Percentiles rank a stretch among this genome's conserved stretches.
These are phyloP conservation scores for Saccharum spontaneum DNA, from an alignment of 176 grass and related monocot genomes.

Conservation along the genomic window DNA sequence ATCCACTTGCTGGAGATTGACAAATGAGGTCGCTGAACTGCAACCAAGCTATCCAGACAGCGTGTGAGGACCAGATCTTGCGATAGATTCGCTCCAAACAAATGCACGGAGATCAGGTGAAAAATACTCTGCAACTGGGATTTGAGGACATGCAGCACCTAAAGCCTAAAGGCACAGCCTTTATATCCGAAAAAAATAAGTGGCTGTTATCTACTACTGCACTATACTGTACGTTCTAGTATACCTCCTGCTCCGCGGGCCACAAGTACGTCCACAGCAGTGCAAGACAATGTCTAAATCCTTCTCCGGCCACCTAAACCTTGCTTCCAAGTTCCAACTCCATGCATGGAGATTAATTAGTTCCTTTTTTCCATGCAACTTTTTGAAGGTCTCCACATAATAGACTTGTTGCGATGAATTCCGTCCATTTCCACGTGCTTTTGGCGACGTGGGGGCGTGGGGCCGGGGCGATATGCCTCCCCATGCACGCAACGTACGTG, in stretches of 20 bases:
- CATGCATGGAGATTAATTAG: background rate
- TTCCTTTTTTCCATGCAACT: background rate
- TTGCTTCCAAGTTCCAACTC: background rate
- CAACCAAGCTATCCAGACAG: conserved; percentile 19
- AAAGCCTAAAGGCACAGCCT: background rate
- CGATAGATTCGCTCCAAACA: conserved; percentile 20
- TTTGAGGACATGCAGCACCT: background rate
- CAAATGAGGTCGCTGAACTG: conserved; percentile 31
- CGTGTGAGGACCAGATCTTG: background rate
- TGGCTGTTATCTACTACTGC: background rate
- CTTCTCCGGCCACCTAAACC: background rate
- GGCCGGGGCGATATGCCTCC: conserved; percentile 33
- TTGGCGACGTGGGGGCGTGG: conserved; percentile 28
- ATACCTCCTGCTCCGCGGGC: background rate
- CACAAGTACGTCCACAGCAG: background rate
- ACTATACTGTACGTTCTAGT: background rate
- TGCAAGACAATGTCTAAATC: background rate
- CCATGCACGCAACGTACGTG: conserved; percentile 76
- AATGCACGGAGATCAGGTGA: background rate
- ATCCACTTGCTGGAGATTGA: conserved; percentile 25
- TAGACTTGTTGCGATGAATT: background rate
- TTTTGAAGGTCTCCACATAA: background rate
- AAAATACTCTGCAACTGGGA: conserved; percentile 5
- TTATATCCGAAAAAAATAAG: background rate
- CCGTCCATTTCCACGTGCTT: conserved; percentile 33